Conservation (phyloP, 2,329 filamentous ascomycete genomes). For the Arthrobotrys sinensis region DNA sequence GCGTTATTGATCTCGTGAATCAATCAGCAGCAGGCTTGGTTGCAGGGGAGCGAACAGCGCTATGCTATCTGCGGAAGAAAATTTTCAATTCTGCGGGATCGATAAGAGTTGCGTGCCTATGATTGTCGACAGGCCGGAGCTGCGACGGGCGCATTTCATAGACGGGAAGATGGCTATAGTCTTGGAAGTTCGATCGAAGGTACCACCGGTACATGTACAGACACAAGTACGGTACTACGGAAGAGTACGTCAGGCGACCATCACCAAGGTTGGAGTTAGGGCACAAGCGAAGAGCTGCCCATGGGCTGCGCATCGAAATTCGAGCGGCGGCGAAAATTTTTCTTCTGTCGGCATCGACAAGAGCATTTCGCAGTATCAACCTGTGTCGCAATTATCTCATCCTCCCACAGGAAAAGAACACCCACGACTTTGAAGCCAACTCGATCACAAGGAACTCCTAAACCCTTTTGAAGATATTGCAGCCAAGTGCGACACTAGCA, state of each 20-base stretch:
- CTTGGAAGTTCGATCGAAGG: conserved; percentile 28
- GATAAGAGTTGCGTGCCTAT: conserved; percentile 50
- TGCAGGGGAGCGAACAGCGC: conserved; percentile 49
- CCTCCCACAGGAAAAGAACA: conserved; percentile 24
- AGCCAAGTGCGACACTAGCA: conserved; percentile 60
- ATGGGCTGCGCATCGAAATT: conserved; percentile 49
- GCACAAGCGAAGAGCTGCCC: conserved; percentile 57
- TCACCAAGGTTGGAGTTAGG: conserved; percentile 58
- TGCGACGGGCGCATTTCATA: conserved; percentile 50
- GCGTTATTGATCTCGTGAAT: conserved; percentile 57
- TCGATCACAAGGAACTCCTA: conserved; percentile 51
- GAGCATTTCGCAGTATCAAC: conserved; percentile 31
- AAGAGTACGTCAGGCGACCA: conserved; percentile 60
- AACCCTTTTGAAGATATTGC: conserved; percentile 47
- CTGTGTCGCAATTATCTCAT: conserved; percentile 57
- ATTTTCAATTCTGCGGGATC: conserved; percentile 48
- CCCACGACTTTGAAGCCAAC: conserved; percentile 28
- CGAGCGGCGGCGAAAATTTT: conserved; percentile 45
- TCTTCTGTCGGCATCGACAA: conserved; percentile 50
- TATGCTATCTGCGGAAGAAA: conserved; percentile 55
- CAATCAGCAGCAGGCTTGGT: conserved; percentile 58
- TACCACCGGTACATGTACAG: conserved; percentile 46
- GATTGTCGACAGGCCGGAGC: conserved; percentile 40
- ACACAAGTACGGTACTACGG: conserved; percentile 44
- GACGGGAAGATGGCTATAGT: conserved; percentile 49